Base-by-base conservation (phyloP, 129 eudicot genomes). In the Chrysanthemum seticuspe region DNA sequence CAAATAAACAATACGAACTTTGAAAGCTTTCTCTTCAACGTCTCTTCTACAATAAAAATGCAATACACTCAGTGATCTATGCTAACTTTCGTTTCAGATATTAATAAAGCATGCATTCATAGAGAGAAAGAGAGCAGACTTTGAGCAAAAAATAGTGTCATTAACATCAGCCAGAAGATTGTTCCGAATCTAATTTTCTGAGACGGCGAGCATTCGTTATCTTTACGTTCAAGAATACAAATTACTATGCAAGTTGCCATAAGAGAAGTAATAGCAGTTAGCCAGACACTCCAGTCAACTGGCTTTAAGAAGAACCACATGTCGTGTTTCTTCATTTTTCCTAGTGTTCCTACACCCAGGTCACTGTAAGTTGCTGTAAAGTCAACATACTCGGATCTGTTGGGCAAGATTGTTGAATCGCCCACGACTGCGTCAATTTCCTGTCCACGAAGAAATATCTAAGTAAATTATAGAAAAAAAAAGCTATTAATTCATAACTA, bases 291-390 rank as follows among this genome's bases (percentile, higher is more conserved):
- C 66, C 40, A 3, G 29, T 76, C 70, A 5, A 87, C 66, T 13
- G 86, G 88, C 65, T 56, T 71, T 65, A 71, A 19, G 66, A 15
- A 71, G n/a, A 80, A 52, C 91, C 85, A 86, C 50, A 55, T 47
- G 40, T 78, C 79, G 2, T 75, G 76, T 13, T 62, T 45, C 9
- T 76, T 54, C 0, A 60, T 53, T 74, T 58, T 79, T 15, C 52
- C 79, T 47, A 86, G 34, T 31, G 71, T 79, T 44, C 70, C 84
- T 3, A 85, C 47, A 5, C 89, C 86, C 15, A 72, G 9, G 6
- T 82, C 86, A 0, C 84, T 68, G 79, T 50, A 85, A 19, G 89
- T 71, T 27, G 68, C 49, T n/a, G 86, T 74, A 48, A 85, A 85
- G 67, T 85, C 89, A 18, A 85, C 86, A 45, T 61, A 77, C 5